phyloP scores from a whole-genome alignment of 495 filamentous ascomycete species.

The Tuber microsphaerosporum region DNA sequence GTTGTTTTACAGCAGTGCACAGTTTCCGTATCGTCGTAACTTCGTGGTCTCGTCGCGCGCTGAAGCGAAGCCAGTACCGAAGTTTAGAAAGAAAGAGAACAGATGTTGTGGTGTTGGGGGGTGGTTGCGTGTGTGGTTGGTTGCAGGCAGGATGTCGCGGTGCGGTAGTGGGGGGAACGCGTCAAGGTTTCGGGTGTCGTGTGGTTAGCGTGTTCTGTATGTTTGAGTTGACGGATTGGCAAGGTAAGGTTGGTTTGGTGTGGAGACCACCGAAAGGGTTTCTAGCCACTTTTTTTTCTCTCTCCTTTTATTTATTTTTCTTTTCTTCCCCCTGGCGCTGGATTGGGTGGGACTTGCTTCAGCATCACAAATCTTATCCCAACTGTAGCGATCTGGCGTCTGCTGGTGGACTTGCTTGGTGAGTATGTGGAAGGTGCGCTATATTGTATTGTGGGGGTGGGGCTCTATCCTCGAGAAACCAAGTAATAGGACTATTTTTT shows the following conservation, averaged over 20 bases:
- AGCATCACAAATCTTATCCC: too few species aligned
- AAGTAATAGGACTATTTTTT: neutral
- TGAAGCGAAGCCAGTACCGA: neutral
- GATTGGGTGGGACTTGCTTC: neutral
- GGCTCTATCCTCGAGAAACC: neutral
- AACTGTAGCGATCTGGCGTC: too few species aligned
- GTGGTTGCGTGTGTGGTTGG: neutral
- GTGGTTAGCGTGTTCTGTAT: neutral
- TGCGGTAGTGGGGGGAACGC: neutral
- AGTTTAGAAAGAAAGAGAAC: neutral
- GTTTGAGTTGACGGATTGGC: neutral
- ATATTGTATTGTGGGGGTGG: neutral
- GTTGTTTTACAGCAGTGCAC: neutral
- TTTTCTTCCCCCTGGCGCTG: neutral
- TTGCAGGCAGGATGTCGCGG: neutral
- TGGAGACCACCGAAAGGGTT: neutral
- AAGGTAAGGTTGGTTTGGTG: neutral
- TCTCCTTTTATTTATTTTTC: neutral
- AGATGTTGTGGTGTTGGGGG: neutral
- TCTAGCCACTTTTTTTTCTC: neutral
- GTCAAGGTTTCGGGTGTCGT: constrained; percentile 1
- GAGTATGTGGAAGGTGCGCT: neutral
- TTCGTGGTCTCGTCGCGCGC: neutral
- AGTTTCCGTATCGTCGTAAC: neutral
- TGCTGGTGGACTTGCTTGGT: neutral